Evolutionary conservation across 768 basidiomycete genomes (phyloP).

Genomic region (Tulasnella sp.): DNA sequence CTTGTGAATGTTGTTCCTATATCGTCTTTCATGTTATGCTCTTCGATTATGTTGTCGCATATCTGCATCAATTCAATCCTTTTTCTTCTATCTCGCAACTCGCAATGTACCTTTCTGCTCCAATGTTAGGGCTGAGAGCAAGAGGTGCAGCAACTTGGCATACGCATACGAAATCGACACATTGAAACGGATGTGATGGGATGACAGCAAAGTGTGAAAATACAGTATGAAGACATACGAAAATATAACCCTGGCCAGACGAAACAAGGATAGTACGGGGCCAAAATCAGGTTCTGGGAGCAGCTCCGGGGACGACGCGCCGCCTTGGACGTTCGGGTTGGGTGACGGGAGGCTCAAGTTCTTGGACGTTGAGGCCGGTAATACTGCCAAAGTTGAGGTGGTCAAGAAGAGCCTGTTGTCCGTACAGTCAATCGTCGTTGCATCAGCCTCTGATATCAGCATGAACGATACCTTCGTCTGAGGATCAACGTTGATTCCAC

Average conservation of each 20-base stretch:
- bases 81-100: too few species aligned
- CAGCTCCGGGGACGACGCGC: constrained; percentile 66
- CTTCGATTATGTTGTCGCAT: too few species aligned
- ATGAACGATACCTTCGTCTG: constrained; percentile 92
- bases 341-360: constrained; percentile 51
- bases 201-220: background rate
- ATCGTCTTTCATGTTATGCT: too few species aligned
- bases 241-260: background rate
- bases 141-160: background rate
- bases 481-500: constrained; percentile 78
- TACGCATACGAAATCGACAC: background rate
- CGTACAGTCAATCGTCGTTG: too few species aligned
- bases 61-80: too few species aligned
- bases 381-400: constrained; percentile 93
- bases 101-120: too few species aligned
- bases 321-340: constrained; percentile 70
- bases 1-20: too few species aligned
- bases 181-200: background rate
- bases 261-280: too few species aligned
- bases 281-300: background rate
- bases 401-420: constrained; percentile 76
- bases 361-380: constrained; percentile 61
- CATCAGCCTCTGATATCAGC: too few species aligned
- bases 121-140: too few species aligned
- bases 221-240: constrained; percentile 3